phyloP scores from a whole-genome alignment of 2,329 filamentous ascomycete genomes.

The Knoxdaviesia capensis region DNA sequence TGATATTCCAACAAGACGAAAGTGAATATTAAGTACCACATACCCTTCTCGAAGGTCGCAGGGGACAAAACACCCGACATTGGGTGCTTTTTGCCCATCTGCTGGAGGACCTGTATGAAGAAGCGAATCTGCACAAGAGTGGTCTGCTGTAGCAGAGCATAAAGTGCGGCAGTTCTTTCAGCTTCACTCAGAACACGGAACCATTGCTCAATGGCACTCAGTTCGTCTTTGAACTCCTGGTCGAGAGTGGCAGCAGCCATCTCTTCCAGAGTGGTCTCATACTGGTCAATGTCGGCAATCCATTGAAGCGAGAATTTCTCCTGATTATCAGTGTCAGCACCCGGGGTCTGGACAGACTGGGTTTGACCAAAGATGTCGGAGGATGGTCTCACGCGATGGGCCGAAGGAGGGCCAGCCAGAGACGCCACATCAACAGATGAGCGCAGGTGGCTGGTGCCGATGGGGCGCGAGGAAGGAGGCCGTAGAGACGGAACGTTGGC shows the following conservation, averaged over 20 bases:
- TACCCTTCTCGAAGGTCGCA: constrained; percentile 91
- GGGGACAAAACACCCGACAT: constrained; percentile 92
- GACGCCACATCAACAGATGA: constrained; percentile 92
- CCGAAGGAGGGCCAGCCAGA: constrained; percentile 44
- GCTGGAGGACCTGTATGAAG: constrained; percentile 95
- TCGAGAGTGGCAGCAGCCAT: constrained; percentile 98
- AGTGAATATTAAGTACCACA: constrained; percentile 6
- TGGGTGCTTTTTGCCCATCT: constrained; percentile 96
- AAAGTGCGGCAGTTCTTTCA: constrained; percentile 84
- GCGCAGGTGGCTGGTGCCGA: constrained; percentile 71
- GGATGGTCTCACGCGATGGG: constrained; percentile 73
- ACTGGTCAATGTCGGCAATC: constrained; percentile 97
- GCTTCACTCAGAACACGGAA: constrained; percentile 94
- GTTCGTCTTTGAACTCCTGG: constrained; percentile 98
- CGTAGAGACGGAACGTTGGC: constrained; percentile 67
- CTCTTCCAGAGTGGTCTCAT: constrained; percentile 94
- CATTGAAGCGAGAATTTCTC: constrained; percentile 94
- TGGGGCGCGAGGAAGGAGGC: constrained; percentile 57
- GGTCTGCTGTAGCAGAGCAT: constrained; percentile 90
- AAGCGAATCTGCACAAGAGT: constrained; percentile 98
- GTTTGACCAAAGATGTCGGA: constrained; percentile 83
- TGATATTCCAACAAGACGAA: too few relatives aligned
- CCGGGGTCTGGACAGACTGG: constrained; percentile 46
- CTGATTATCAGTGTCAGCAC: constrained; percentile 57
- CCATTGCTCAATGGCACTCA: constrained; percentile 98